phyloP scores from a whole-genome alignment of 1,284 basidiomycete genomes.

The Laetiporus sulphureus region DNA sequence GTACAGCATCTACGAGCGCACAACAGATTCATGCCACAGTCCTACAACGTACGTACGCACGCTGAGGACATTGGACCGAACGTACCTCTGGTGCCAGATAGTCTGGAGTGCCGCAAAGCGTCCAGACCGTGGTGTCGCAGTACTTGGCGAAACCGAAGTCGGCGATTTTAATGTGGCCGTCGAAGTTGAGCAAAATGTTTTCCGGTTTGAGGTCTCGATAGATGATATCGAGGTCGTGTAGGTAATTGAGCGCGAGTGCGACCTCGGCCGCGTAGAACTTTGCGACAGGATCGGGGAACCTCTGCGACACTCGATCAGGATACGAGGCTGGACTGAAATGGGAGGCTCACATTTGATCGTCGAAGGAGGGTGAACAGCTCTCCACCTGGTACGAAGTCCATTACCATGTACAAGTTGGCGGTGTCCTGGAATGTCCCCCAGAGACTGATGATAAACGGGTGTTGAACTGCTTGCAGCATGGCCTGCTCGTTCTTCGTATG shows the following conservation, averaged over 20 bases:
- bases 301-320: slow-evolving; percentile 36
- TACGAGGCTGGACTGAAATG: not conserved
- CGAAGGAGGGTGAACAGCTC: slow-evolving; percentile 91
- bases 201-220: slow-evolving; percentile 98
- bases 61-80: not conserved
- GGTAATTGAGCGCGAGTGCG: slow-evolving; percentile 88
- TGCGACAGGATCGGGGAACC: slow-evolving; percentile 97
- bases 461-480: slow-evolving; percentile 85
- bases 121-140: slow-evolving; percentile 92
- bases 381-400: slow-evolving; percentile 99
- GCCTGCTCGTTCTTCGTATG: slow-evolving; percentile 96
- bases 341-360: slow-evolving; percentile 72
- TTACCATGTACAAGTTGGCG: slow-evolving; percentile 97
- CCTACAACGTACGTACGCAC: too few species aligned
- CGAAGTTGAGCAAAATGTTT: slow-evolving; percentile 88
- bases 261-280: slow-evolving; percentile 99
- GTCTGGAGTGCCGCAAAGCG: slow-evolving; percentile 95
- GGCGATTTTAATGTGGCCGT: slow-evolving; percentile 97
- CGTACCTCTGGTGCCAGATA: slow-evolving; percentile 87
- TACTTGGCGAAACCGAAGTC: slow-evolving; percentile 98
- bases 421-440: slow-evolving; percentile 98
- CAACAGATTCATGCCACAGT: too few species aligned
- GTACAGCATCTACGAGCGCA: too few species aligned
- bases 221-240: slow-evolving; percentile 89
- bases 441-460: slow-evolving; percentile 96